These are phyloP conservation scores for Suillus bovinus DNA, from an alignment of 768 basidiomycete species.

Conservation along the genomic window DNA sequence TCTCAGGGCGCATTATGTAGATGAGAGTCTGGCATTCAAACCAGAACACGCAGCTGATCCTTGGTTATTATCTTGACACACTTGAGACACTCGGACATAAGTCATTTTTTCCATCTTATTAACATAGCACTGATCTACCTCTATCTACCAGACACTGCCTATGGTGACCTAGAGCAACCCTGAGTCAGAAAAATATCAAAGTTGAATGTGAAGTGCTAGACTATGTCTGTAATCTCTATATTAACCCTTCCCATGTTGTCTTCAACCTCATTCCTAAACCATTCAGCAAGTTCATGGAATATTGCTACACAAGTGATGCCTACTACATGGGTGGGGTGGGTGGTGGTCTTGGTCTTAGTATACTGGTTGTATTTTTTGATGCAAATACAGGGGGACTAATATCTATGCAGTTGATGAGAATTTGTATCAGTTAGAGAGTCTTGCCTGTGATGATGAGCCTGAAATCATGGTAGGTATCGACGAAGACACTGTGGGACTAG, in stretches of 20 bases:
- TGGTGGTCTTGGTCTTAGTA: background rate
- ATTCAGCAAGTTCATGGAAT: constrained; percentile 25
- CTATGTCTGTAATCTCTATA: background rate
- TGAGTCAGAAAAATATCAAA: background rate
- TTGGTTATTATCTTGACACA: constrained; percentile 18
- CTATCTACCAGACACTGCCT: too few relatives aligned
- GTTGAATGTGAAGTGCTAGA: background rate
- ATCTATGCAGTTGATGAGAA: background rate
- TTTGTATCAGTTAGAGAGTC: background rate
- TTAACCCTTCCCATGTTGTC: constrained; percentile 13
- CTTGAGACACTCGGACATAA: constrained; percentile 18
- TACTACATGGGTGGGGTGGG: background rate
- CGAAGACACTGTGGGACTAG: background rate
- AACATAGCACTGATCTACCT: too few relatives aligned
- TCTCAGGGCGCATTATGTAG: too few relatives aligned
- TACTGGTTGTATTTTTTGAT: background rate
- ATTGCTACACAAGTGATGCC: constrained; percentile 17
- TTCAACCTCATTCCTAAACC: constrained; percentile 36
- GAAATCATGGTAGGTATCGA: background rate
- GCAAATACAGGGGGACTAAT: background rate
- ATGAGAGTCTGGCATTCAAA: too few relatives aligned
- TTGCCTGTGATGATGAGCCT: background rate
- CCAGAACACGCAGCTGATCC: constrained; percentile 16
- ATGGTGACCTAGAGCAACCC: constrained; percentile 24
- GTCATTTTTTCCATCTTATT: too few relatives aligned